Evolutionary conservation across 768 basidiomycete genomes (phyloP).

Genomic region (Naematelia encephala): DNA sequence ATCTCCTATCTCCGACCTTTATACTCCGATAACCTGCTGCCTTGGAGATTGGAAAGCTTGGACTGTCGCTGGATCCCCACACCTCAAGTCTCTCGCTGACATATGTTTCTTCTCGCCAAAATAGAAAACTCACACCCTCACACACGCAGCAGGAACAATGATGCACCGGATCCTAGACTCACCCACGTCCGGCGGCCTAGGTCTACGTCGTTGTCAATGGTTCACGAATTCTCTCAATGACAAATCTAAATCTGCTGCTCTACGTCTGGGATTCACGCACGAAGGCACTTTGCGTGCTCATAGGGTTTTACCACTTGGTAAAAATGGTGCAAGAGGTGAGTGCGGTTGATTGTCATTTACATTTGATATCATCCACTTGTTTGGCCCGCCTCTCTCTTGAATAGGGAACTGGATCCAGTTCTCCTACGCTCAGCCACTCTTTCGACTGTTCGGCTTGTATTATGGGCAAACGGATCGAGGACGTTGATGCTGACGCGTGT

Average conservation of each 20-base stretch:
- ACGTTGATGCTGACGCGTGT: not conserved
- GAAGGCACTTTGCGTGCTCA: conserved; percentile 36
- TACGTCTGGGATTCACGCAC: conserved; percentile 34
- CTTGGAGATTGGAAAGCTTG: too few species aligned
- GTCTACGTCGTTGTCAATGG: conserved; percentile 44
- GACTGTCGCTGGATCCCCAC: not conserved
- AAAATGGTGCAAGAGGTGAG: conserved; percentile 32
- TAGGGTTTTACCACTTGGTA: conserved; percentile 26
- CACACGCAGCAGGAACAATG: conserved; percentile 38
- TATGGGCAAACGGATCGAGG: too few species aligned
- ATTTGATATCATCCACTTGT: not conserved
- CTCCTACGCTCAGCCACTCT: too few species aligned
- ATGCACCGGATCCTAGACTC: conserved; percentile 39
- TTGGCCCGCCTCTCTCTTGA: too few species aligned
- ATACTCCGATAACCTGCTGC: too few species aligned
- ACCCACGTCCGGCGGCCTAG: conserved; percentile 26
- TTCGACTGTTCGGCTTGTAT: too few species aligned
- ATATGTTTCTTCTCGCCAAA: too few species aligned
- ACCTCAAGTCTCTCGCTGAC: conserved; percentile 4
- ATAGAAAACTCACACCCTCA: conserved; percentile 45
- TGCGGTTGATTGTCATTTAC: not conserved
- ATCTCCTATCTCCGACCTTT: too few species aligned
- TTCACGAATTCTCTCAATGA: conserved; percentile 36
- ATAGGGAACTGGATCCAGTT: too few species aligned
- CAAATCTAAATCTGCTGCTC: conserved; percentile 27